Conservation (phyloP, 2,329 filamentous ascomycete genomes). For the Penicillium thymicola region DNA sequence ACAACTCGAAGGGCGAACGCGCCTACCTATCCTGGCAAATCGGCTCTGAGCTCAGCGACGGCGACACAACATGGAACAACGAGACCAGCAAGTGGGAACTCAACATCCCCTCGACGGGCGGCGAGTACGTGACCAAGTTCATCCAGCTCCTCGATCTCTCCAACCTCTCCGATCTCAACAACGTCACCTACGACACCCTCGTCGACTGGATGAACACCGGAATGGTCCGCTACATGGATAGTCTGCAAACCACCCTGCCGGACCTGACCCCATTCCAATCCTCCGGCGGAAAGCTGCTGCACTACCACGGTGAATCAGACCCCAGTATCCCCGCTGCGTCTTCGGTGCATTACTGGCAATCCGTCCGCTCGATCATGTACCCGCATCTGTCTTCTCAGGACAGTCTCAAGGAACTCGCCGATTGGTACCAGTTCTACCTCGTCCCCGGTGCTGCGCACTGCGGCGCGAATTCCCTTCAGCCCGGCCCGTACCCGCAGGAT, state of each 20-base stretch:
- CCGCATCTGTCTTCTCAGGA: conserved; percentile 39
- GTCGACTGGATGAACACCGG: conserved; percentile 54
- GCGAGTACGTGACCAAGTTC: conserved; percentile 38
- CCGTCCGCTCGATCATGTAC: conserved; percentile 53
- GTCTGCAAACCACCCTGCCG: conserved; percentile 53
- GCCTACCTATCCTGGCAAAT: conserved; percentile 41
- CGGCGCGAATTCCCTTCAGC: conserved; percentile 45
- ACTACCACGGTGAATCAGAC: conserved; percentile 59
- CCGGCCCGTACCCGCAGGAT: conserved; percentile 46
- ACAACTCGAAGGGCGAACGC: conserved; percentile 39
- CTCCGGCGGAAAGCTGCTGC: conserved; percentile 55
- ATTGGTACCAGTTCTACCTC: conserved; percentile 56
- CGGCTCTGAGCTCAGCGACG: conserved; percentile 26
- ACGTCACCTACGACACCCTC: conserved; percentile 56
- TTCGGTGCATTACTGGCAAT: conserved; percentile 55
- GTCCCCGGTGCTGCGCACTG: conserved; percentile 56
- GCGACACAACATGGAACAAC: conserved; percentile 25
- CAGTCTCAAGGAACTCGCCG: conserved; percentile 42
- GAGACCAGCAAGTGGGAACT: conserved; percentile 29
- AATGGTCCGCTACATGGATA: conserved; percentile 49
- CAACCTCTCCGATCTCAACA: conserved; percentile 45
- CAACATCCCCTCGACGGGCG: conserved; percentile 34
- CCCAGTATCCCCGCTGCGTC: conserved; percentile 52
- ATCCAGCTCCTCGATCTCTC: conserved; percentile 29
- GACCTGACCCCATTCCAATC: conserved; percentile 52